These are phyloP conservation scores for Chimonanthus praecox DNA, from an alignment of 164 flowering plant genomes.

Conservation along the genomic window DNA sequence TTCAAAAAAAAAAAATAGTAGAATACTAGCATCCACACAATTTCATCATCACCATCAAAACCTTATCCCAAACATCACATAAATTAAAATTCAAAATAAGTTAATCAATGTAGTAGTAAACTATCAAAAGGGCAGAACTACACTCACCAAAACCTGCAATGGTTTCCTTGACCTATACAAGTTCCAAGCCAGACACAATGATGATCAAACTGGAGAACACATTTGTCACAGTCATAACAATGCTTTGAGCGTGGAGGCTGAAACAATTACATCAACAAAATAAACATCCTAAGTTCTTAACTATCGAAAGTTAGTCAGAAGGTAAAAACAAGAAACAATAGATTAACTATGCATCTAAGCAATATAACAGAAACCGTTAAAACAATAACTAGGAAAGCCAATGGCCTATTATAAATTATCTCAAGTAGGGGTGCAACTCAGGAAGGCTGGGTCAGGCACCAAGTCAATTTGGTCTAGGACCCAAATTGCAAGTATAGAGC, in stretches of 20 bases:
- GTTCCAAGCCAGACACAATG: slow-evolving; percentile 99
- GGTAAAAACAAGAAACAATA: neutral
- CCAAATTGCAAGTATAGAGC: no score
- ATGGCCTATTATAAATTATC: no score
- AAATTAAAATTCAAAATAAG: neutral
- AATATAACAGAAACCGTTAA: neutral
- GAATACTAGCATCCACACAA: no score
- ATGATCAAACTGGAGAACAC: slow-evolving; percentile 98
- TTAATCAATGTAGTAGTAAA: neutral
- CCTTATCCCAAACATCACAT: no score
- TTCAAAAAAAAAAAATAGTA: no score
- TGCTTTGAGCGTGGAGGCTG: slow-evolving; percentile 99
- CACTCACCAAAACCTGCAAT: slow-evolving; percentile 92
- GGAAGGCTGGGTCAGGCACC: no score
- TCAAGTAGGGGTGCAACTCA: no score
- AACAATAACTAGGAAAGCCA: neutral
- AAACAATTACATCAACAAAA: slow-evolving; percentile 15
- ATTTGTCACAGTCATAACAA: slow-evolving; percentile 95
- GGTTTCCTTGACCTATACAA: slow-evolving; percentile 92
- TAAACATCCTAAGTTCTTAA: neutral
- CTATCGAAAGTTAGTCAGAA: neutral
- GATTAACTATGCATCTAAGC: neutral
- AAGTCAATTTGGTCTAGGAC: no score
- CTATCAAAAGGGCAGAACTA: neutral
- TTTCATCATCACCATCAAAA: no score